phyloP scores from a whole-genome alignment of 2,329 filamentous ascomycete species.

The Aspergillus chevalieri region DNA sequence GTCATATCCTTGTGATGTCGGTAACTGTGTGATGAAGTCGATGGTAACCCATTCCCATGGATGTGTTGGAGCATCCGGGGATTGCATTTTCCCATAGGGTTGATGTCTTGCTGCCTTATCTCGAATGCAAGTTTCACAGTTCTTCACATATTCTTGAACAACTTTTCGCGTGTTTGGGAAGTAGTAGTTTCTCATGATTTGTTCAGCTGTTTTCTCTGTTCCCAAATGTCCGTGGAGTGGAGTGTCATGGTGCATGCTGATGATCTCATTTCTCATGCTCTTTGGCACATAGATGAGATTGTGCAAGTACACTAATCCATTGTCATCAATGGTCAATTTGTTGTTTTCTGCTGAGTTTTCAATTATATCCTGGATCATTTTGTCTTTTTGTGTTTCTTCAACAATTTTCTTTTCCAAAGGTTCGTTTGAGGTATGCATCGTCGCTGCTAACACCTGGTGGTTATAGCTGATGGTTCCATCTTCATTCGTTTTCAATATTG shows the following conservation, averaged over 20 bases:
- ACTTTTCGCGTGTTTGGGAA: neutral
- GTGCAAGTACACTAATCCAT: neutral
- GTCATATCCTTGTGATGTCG: no score
- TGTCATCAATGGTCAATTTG: neutral
- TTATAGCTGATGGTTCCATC: neutral
- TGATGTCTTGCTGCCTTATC: neutral
- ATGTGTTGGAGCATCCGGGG: neutral
- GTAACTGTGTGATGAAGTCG: no score
- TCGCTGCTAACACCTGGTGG: neutral
- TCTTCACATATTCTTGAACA: neutral
- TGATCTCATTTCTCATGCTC: neutral
- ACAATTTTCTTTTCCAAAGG: neutral
- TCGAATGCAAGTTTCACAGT: neutral
- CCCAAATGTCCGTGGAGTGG: neutral
- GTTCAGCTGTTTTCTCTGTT: neutral
- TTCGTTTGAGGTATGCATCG: neutral
- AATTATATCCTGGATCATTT: neutral
- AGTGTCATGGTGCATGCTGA: neutral
- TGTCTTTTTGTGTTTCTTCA: neutral
- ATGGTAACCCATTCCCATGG: no score
- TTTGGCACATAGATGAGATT: neutral
- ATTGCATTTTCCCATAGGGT: neutral
- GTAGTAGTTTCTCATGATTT: neutral
- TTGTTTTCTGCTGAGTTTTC: neutral
- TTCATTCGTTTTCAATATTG: neutral